Evolutionary conservation across 495 filamentous ascomycete species (phyloP), one percentile per base, ranked within the genome.

Genomic region (Xylaria curta): DNA sequence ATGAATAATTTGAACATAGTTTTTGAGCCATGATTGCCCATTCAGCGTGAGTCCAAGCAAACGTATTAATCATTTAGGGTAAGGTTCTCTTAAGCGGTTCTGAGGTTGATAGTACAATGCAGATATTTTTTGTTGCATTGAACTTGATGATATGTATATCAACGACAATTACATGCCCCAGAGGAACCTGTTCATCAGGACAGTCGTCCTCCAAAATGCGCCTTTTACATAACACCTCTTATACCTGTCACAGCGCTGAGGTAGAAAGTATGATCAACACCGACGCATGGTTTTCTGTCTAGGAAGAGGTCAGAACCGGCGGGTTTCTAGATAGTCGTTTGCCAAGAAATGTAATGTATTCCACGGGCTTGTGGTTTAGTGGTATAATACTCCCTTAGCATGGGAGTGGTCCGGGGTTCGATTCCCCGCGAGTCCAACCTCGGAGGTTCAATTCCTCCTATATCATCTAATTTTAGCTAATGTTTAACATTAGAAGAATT

Each of bases 391-490:
- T 71, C 69, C 69, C 69, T 71, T 71, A 71, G 69, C 69, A 71
- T 71, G 82, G 83, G 83, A 82, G 85, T 85, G 84, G 85, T 87
- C 85, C 83, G 81, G 85, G 85, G 83, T 87, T 87, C 85, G 83
- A 87, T 87, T 87, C 82, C 85, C 85, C 81, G 85, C 85, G 82
- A 80, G 79, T 81, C 79, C 79, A 81, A 1, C 17, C 7, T 31
- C 44, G 69, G 69, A 38, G 69, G 69, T 71, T 63, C 36, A 63
- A 63, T 63, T 63, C 60, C 60, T 63, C 21, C 60, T 63, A 9
- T 63, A 63, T 28, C 60, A 44, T 3, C 31, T 38, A n/a, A 3
- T 21, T 44, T 38, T 38, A 0, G 36, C 15, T 62, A 7, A 12
- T 62, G 0, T 44, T 44, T 21, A 1, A n/a, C 2, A 38, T 60